Percentiles rank a stretch among this genome's conserved stretches.
Conservation (phyloP, 108 stramenopile genomes). For the Fistulifera solaris region DNA sequence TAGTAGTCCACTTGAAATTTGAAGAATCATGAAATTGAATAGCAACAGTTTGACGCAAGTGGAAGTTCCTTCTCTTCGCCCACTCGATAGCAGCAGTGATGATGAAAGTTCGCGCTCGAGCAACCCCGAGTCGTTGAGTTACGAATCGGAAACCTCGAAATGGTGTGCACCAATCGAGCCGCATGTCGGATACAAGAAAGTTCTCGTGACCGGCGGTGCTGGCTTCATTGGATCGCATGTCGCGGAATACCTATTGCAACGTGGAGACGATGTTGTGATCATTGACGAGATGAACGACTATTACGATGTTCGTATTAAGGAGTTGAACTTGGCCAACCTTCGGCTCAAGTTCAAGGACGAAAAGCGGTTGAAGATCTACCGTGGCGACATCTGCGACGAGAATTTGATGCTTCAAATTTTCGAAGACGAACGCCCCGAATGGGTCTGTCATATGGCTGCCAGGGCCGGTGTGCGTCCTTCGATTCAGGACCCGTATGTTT, state of each 20-base stretch:
- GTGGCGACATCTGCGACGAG: conserved; percentile 92
- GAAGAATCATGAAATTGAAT: background rate
- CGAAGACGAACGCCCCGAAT: conserved; percentile 60
- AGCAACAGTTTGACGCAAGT: background rate
- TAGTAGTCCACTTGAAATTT: background rate
- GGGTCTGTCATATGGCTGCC: conserved; percentile 97
- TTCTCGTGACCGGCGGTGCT: conserved; percentile 96
- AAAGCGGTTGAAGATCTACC: conserved; percentile 46
- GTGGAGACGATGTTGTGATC: conserved; percentile 93
- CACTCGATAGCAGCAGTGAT: background rate
- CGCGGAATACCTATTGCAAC: conserved; percentile 63
- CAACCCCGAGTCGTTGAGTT: too few relatives aligned
- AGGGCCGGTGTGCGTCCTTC: conserved; percentile 87
- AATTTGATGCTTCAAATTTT: conserved; percentile 75
- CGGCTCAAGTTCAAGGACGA: conserved; percentile 27
- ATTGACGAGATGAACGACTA: conserved; percentile 99
- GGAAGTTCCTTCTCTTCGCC: background rate
- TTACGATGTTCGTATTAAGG: conserved; percentile 90
- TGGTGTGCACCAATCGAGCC: conserved; percentile 29
- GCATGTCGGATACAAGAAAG: conserved; percentile 78
- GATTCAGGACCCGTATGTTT: conserved; percentile 95
- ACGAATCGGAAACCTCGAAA: conserved; percentile 3
- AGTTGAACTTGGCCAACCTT: conserved; percentile 69
- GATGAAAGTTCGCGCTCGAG: background rate
- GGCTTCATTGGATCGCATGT: conserved; percentile 94